These are phyloP conservation scores for Turnera subulata DNA, from an alignment of 345 rosid species.

Conservation along the genomic window DNA sequence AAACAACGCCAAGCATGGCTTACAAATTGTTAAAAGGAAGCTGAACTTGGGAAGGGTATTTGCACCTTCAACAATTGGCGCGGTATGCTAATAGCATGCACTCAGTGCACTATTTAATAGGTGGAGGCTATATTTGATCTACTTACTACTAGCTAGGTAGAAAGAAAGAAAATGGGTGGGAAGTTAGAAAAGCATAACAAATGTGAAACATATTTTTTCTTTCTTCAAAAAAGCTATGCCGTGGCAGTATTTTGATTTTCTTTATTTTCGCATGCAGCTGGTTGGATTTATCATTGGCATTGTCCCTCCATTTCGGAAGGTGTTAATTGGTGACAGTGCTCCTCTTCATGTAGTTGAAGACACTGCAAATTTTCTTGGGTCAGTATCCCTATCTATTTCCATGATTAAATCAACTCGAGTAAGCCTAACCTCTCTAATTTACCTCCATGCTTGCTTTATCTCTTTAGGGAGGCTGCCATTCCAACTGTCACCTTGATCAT, in stretches of 20 bases:
- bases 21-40: conserved; percentile 5
- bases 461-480: conserved; percentile 41
- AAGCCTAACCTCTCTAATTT: not conserved
- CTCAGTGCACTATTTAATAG: too few species aligned
- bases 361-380: conserved; percentile 38
- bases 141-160: too few species aligned
- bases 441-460: not conserved
- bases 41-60: conserved; percentile 30
- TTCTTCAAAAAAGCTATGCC: too few species aligned
- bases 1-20: too few species aligned
- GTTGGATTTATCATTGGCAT: conserved; percentile 38
- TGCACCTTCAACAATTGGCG: conserved; percentile 40
- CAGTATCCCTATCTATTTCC: not conserved
- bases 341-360: conserved; percentile 33
- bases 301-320: conserved; percentile 27
- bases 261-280: conserved; percentile 30
- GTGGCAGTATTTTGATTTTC: too few species aligned
- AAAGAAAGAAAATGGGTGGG: too few species aligned
- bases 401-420: not conserved
- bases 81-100: too few species aligned
- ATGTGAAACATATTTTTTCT: too few species aligned
- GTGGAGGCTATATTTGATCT: too few species aligned
- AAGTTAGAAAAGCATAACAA: too few species aligned
- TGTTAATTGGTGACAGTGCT: conserved; percentile 33
- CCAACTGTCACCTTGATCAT: conserved; percentile 37